Conservation (phyloP, 495 filamentous ascomycete genomes). For the Elasticomyces elasticus region DNA sequence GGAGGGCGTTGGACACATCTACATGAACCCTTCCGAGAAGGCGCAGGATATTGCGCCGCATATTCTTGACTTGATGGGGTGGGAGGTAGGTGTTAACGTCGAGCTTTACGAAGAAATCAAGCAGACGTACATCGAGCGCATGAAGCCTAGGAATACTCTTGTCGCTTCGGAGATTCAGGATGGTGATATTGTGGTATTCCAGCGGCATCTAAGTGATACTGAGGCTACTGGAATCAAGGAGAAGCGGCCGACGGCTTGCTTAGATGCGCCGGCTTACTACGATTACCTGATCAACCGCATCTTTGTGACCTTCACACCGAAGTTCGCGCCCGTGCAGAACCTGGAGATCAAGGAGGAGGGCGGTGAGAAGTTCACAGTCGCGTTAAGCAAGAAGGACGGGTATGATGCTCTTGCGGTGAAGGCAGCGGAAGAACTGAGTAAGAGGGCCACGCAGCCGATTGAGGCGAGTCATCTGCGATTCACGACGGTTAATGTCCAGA, state of each 20-base stretch:
- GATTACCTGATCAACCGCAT: conserved; percentile 83
- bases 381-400: conserved; percentile 72
- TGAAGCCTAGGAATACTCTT: conserved; percentile 83
- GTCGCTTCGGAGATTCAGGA: conserved; percentile 90
- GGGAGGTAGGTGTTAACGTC: conserved; percentile 51
- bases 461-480: conserved; percentile 77
- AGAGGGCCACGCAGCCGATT: conserved; percentile 35
- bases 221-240: conserved; percentile 37
- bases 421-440: conserved; percentile 62
- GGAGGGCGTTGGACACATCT: conserved; percentile 66
- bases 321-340: conserved; percentile 32
- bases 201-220: conserved; percentile 53
- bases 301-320: conserved; percentile 56
- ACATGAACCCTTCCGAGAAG: conserved; percentile 76
- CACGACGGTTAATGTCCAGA: conserved; percentile 65
- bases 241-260: conserved; percentile 36
- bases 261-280: conserved; percentile 74
- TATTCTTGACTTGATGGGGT: conserved; percentile 78
- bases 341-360: conserved; percentile 23
- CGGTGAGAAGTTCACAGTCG: conserved; percentile 56
- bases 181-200: conserved; percentile 94
- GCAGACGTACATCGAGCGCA: conserved; percentile 86
- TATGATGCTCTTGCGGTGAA: conserved; percentile 86
- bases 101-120: conserved; percentile 95
- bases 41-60: conserved; percentile 72